Conservation (phyloP, 1,284 basidiomycete genomes). For the Takashimella koratensis region DNA sequence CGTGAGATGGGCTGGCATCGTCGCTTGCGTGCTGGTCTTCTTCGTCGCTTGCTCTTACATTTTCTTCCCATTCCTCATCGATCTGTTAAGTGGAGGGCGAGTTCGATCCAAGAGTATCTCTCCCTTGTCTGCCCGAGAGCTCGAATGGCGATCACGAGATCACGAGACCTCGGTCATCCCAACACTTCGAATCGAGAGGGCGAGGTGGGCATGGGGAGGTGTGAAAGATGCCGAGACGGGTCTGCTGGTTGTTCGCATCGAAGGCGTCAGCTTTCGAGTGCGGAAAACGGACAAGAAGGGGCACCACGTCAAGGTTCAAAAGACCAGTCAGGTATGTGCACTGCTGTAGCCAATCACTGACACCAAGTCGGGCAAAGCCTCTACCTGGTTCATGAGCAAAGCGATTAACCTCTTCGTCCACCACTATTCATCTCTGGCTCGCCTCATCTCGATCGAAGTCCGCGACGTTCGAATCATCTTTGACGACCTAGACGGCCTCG, state of each 20-base stretch:
- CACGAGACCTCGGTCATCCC: slow-evolving; percentile 16
- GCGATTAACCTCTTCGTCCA: slow-evolving; percentile 29
- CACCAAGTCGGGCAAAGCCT: not conserved
- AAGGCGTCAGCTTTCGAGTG: slow-evolving; percentile 31
- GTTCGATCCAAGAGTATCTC: slow-evolving; percentile 24
- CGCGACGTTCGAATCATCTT: slow-evolving; percentile 32
- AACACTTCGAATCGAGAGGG: slow-evolving; percentile 31
- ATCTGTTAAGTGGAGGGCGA: slow-evolving; percentile 9
- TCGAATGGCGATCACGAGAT: slow-evolving; percentile 35
- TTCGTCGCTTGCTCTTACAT: slow-evolving; percentile 13
- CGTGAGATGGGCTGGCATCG: slow-evolving; percentile 8
- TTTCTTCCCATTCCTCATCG: slow-evolving; percentile 19
- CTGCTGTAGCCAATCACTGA: slow-evolving; percentile 7
- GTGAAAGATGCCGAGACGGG: slow-evolving; percentile 20
- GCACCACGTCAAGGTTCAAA: not conserved
- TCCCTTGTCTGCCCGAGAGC: slow-evolving; percentile 21
- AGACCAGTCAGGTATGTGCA: slow-evolving; percentile 3
- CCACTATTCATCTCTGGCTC: slow-evolving; percentile 35
- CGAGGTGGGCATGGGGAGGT: slow-evolving; percentile 35
- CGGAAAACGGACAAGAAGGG: slow-evolving; percentile 7
- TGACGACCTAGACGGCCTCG: slow-evolving; percentile 35
- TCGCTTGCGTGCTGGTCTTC: slow-evolving; percentile 9
- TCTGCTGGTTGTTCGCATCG: slow-evolving; percentile 30
- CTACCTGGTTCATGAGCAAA: slow-evolving; percentile 8
- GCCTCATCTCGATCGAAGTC: slow-evolving; percentile 35